Percentiles rank a stretch among this genome's conserved stretches.
phyloP scores from a whole-genome alignment of 202 grass and related monocot genomes.

The Eragrostis tef region DNA sequence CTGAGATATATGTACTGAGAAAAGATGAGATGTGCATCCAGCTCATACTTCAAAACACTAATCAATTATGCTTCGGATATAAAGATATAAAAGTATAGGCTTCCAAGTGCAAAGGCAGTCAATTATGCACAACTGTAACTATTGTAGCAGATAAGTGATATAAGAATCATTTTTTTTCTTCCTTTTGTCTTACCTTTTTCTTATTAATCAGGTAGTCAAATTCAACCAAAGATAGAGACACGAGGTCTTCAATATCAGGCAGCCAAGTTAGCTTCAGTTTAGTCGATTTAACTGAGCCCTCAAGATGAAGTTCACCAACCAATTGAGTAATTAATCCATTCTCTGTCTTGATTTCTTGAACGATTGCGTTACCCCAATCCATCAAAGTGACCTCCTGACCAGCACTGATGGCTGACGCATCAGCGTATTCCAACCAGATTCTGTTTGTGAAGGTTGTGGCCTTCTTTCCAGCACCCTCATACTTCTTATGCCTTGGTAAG shows the following conservation, averaged over 20 bases:
- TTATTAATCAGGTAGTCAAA: conserved; percentile 94
- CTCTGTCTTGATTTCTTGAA: conserved; percentile 80
- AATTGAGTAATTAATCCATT: conserved; percentile 66
- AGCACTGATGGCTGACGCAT: conserved; percentile 62
- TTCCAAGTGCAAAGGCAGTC: conserved; percentile 8
- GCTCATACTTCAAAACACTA: background rate
- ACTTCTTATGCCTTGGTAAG: conserved; percentile 90
- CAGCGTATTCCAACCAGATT: conserved; percentile 80
- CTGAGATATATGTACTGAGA: background rate
- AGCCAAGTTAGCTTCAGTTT: conserved; percentile 94
- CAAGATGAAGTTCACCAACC: conserved; percentile 77
- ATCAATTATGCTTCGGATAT: background rate
- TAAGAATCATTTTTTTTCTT: background rate
- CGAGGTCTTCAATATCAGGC: conserved; percentile 75
- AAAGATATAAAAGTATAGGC: background rate
- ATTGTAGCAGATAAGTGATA: background rate
- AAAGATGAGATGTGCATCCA: background rate
- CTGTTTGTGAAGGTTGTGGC: conserved; percentile 73
- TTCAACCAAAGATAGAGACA: conserved; percentile 71
- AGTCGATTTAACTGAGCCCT: conserved; percentile 85
- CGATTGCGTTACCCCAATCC: conserved; percentile 94
- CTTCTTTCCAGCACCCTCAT: conserved; percentile 83
- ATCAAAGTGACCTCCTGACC: conserved; percentile 88
- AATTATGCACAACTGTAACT: conserved; percentile 1
- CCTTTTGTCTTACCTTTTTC: conserved; percentile 67